Base-by-base conservation (phyloP, 768 basidiomycete genomes). In the Tulasnella sp. region DNA sequence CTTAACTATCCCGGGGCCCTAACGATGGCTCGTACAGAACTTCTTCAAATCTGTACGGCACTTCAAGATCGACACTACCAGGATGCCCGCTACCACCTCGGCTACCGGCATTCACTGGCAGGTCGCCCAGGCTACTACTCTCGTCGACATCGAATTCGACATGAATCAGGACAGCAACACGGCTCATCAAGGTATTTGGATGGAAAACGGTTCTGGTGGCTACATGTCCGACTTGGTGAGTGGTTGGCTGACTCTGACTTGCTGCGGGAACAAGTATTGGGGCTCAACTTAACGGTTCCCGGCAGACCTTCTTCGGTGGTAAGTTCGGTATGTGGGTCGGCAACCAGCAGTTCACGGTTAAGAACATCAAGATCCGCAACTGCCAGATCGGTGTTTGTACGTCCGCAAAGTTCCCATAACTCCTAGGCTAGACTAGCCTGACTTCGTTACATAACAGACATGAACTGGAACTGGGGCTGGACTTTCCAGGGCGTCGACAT, bases 101-200 rank as follows among this genome's bases (percentile, higher is more conserved):
- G 91, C 89, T 61, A 92, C 91, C 18, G 92, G 91, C 46, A 85
- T 94, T 44, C 93, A 94, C 81, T 94, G 93, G 93, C 93, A 94
- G 84, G 91, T 93, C 37, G 89, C 93, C 0, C 93, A 94, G 83
- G 87, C 90, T 15, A 94, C 93, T 0, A 92, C 91, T 0, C 83
- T 94, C 72, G 86, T 90, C 79, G 93, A 94, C 82, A 88, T 94
- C 79, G 87, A 89, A 23, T 87, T 93, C 75, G 83, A 91, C 78
- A 91, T 93, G 91, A 92, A 91, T 20, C 87, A 87, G 26, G 89
- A 86, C 11, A 80, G 87, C 37, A 87, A 89, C 75, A 92, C 89
- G 7, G 87, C 87, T 11, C 93, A 94, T 74, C 89, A 91, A 87
- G 92, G 91, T 89, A 84, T 44, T 79, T 79, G 13, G 20, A 26